Conservation (phyloP, 352 stramenopile species). For the Pythium aquatile region DNA sequence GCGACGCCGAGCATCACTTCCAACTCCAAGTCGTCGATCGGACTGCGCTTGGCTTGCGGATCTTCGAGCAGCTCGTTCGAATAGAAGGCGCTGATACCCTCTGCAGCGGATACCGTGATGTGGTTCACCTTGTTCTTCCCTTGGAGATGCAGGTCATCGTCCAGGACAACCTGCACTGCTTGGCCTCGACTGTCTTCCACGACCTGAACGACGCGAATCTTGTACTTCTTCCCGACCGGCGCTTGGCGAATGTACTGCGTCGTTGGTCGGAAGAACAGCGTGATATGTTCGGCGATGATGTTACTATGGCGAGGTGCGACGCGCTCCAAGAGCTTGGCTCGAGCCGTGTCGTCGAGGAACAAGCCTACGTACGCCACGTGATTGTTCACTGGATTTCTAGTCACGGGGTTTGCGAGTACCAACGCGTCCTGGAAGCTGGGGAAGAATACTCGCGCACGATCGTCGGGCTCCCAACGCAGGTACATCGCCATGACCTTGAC, state of each 20-base stretch:
- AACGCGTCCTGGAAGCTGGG: constrained; percentile 47
- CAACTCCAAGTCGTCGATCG: constrained; percentile 13
- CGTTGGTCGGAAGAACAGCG: constrained; percentile 59
- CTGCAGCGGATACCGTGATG: constrained; percentile 55
- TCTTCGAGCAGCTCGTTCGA: constrained; percentile 63
- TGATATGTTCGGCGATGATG: constrained; percentile 62
- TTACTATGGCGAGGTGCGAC: constrained; percentile 34
- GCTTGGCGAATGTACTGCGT: constrained; percentile 45
- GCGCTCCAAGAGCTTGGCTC: constrained; percentile 33
- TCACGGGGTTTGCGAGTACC: constrained; percentile 52
- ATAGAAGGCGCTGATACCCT: constrained; percentile 50
- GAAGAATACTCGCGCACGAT: constrained; percentile 32
- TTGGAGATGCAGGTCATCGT: constrained; percentile 34
- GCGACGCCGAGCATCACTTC: constrained; percentile 19
- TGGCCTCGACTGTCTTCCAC: constrained; percentile 50
- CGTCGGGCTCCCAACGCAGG: constrained; percentile 56
- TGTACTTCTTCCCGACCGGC: constrained; percentile 41
- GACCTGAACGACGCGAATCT: constrained; percentile 35
- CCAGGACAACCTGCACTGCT: constrained; percentile 46
- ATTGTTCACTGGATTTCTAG: constrained; percentile 33
- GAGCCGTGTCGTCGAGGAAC: constrained; percentile 39
- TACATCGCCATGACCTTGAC: constrained; percentile 74
- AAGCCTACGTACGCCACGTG: constrained; percentile 52
- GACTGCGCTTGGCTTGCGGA: not conserved
- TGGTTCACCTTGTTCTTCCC: constrained; percentile 58